phyloP scores from a whole-genome alignment of 768 basidiomycete genomes.

The Rhizopogon vulgaris region DNA sequence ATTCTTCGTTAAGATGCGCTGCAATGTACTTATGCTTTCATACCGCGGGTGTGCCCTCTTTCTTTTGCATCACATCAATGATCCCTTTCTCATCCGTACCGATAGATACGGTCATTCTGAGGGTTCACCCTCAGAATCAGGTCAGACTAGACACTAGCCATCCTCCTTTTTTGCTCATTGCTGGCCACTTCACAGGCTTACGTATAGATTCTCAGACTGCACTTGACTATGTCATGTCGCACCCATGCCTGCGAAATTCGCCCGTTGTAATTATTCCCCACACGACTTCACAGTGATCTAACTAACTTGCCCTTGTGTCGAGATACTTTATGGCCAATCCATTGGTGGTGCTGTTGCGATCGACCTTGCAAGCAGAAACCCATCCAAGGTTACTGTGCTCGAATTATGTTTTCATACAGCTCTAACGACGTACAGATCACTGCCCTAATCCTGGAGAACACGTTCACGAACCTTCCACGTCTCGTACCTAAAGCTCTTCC shows the following conservation, averaged over 20 bases:
- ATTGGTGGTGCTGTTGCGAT: conserved; percentile 94
- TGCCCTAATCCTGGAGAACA: conserved; percentile 88
- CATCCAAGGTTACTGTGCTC: conserved; percentile 44
- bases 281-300: neutral
- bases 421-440: conserved; percentile 41
- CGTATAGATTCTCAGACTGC: conserved; percentile 81
- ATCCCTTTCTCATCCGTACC: neutral
- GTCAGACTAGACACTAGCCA: conserved; percentile 28
- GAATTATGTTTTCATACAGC: neutral
- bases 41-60: conserved; percentile 73
- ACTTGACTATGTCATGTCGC: conserved; percentile 62
- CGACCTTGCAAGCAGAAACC: conserved; percentile 77
- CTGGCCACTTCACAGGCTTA: conserved; percentile 43
- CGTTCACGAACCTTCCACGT: conserved; percentile 78
- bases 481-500: conserved; percentile 83
- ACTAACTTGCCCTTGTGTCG: neutral
- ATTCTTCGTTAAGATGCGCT: conserved; percentile 77
- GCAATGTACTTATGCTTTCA: conserved; percentile 91
- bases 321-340: conserved; percentile 79
- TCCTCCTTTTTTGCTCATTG: neutral
- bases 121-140: conserved; percentile 81
- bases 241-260: conserved; percentile 61
- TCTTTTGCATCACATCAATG: neutral
- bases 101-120: conserved; percentile 82
- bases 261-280: conserved; percentile 46